Conservation (phyloP, 345 rosid genomes). For the Adansonia digitata region DNA sequence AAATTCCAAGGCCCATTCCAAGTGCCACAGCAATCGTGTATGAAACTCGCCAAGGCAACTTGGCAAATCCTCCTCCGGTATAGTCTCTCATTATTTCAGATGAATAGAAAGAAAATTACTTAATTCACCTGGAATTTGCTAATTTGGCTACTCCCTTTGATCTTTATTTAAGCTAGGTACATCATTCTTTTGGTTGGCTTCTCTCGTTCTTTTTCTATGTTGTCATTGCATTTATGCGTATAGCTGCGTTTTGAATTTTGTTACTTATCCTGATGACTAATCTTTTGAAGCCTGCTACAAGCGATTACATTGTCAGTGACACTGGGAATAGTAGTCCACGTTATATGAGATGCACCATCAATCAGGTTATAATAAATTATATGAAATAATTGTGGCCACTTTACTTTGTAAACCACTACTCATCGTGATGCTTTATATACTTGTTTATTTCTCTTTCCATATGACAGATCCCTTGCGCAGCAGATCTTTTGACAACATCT, state of each 20-base stretch:
- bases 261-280: constrained; percentile 16
- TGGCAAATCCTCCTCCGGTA: constrained; percentile 94
- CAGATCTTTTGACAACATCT: constrained; percentile 87
- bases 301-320: constrained; percentile 82
- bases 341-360: constrained; percentile 94
- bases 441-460: constrained; percentile 4
- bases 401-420: not conserved
- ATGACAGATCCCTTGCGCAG: constrained; percentile 89
- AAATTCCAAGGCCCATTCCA: constrained; percentile 93
- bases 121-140: not conserved
- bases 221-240: constrained; percentile 6
- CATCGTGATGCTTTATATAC: not conserved
- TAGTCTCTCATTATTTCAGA: constrained; percentile 1
- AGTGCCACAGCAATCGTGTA: constrained; percentile 52
- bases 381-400: constrained; percentile 9
- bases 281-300: constrained; percentile 76
- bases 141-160: not conserved
- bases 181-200: not conserved
- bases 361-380: constrained; percentile 56
- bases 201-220: not conserved
- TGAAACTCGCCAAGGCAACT: constrained; percentile 86
- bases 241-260: constrained; percentile 3
- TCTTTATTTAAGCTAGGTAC: not conserved
- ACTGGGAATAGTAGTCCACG: constrained; percentile 98
- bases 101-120: not conserved